Conservation (phyloP, 2,329 filamentous ascomycete genomes). For the Venturia pyrina region DNA sequence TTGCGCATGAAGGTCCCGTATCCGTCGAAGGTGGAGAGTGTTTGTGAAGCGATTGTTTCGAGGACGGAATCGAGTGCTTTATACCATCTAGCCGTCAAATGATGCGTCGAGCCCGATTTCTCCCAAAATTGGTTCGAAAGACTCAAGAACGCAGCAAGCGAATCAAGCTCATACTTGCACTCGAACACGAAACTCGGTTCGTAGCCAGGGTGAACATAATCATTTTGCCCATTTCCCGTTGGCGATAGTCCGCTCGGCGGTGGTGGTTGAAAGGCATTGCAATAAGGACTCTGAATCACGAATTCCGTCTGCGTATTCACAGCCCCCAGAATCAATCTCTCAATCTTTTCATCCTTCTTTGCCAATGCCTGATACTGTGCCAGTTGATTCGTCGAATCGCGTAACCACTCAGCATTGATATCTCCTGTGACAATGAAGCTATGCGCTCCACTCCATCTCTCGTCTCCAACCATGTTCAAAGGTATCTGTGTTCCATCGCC, state of each 20-base stretch:
- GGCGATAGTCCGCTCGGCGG: constrained; percentile 65
- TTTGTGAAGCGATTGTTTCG: constrained; percentile 66
- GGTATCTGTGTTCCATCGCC: constrained; percentile 21
- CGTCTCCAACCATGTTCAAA: constrained; percentile 32
- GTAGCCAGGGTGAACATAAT: constrained; percentile 76
- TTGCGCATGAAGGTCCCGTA: constrained; percentile 55
- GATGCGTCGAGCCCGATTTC: constrained; percentile 66
- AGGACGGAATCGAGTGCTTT: constrained; percentile 66
- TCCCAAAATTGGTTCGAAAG: constrained; percentile 80
- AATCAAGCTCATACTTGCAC: constrained; percentile 98
- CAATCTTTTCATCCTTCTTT: constrained; percentile 67
- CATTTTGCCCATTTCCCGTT: constrained; percentile 70
- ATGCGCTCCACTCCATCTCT: constrained; percentile 72
- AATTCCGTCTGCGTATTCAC: constrained; percentile 96
- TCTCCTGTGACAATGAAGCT: constrained; percentile 91
- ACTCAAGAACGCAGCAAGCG: constrained; percentile 80
- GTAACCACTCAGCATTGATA: constrained; percentile 86
- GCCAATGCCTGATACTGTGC: constrained; percentile 80
- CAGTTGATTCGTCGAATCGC: constrained; percentile 89
- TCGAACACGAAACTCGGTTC: constrained; percentile 83
- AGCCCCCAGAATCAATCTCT: constrained; percentile 74
- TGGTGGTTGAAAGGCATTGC: constrained; percentile 95
- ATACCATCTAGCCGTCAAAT: constrained; percentile 70
- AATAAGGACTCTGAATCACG: constrained; percentile 90
- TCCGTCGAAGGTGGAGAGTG: constrained; percentile 67